A percentile compares a stretch with the other conserved stretches of the same genome.
phyloP scores from a whole-genome alignment of 176 grass and related monocot species.

The Panicum miliaceum region DNA sequence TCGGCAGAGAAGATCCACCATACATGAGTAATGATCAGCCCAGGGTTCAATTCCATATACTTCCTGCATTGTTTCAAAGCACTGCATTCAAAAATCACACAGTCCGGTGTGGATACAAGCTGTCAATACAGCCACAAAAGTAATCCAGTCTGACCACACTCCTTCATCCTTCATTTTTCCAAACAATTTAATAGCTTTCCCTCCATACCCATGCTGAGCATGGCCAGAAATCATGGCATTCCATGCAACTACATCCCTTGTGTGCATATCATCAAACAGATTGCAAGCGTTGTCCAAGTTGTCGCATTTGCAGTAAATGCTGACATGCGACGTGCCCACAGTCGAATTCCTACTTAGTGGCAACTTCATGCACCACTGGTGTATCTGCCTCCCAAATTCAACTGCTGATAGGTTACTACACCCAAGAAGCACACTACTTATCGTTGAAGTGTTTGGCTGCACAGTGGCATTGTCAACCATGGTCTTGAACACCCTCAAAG shows the following conservation, averaged over 20 bases:
- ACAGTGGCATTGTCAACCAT: slow-evolving; percentile 34
- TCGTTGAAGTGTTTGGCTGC: slow-evolving; percentile 57
- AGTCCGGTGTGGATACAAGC: slow-evolving; percentile 65
- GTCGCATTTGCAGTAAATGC: slow-evolving; percentile 79
- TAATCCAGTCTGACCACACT: slow-evolving; percentile 55
- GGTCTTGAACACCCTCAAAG: slow-evolving; percentile 52
- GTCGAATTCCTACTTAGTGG: slow-evolving; percentile 30
- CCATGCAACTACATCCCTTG: slow-evolving; percentile 63
- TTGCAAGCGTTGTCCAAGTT: slow-evolving; percentile 52
- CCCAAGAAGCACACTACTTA: slow-evolving; percentile 69
- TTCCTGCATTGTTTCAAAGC: slow-evolving; percentile 61
- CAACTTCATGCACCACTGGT: slow-evolving; percentile 61
- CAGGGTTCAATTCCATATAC: slow-evolving; percentile 48
- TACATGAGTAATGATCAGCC: slow-evolving; percentile 68
- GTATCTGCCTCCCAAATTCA: slow-evolving; percentile 63
- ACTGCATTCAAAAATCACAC: slow-evolving; percentile 59
- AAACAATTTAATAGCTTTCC: slow-evolving; percentile 58
- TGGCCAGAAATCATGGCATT: slow-evolving; percentile 80
- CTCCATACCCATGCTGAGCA: slow-evolving; percentile 73
- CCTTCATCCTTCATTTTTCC: slow-evolving; percentile 48
- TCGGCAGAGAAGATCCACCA: slow-evolving; percentile 75
- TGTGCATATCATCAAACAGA: slow-evolving; percentile 54
- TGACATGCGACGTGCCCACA: slow-evolving; percentile 56
- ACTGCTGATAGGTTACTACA: slow-evolving; percentile 67
- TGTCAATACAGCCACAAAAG: slow-evolving; percentile 61